Base-by-base conservation (phyloP, 2,329 filamentous ascomycete genomes). In the Hypoxylon sp. region DNA sequence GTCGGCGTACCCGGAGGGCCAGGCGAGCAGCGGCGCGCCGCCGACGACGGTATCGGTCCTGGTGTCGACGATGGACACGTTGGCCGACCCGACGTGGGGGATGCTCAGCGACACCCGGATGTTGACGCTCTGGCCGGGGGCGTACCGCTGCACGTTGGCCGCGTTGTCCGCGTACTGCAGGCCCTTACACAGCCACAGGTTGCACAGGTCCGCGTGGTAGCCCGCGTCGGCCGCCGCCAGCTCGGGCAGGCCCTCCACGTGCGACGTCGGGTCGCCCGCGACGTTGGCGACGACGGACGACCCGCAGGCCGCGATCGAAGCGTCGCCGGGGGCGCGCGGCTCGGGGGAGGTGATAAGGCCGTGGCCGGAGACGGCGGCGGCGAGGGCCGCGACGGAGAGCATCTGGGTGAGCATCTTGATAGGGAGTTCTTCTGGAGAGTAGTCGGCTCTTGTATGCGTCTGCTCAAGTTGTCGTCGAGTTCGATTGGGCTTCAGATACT, bases 51-150 rank as follows among this genome's bases (percentile, higher is more conserved):
- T 60, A 69, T 80, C 81, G 63, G 73, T 76, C 47, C 75, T 71
- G 15, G 80, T 81, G 59, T 83, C 80, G 61, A 84, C 81, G 54
- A 84, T 75, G 43, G 78, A 81, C 56, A 84, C 81, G 65, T 84
- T 84, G 67, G 81, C 81, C 54, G 76, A 73, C 62, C 82, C 82
- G 52, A 72, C 76, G 73, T 84, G 82, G 3, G 81, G 80, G 61
- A 81, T 80, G 22, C 78, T 75, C 53, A 84, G 81, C 30, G 74
- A 76, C 37, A 83, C 76, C 34, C 75, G 73, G 52, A 84, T 74
- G 70, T 77, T 71, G 54, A 84, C 75, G 2, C 67, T 73, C 68
- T 83, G 72, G n/a, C 81, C 81, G 3, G 80, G 67, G n/a, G 69
- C 69, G 70, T 77, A 80, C 24, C 53, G 46, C 72, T 79, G 76